A percentile compares a stretch with the other conserved stretches of the same genome.
phyloP scores from a whole-genome alignment of 2,329 filamentous ascomycete genomes.

The Byssoonygena ceratinophila region DNA sequence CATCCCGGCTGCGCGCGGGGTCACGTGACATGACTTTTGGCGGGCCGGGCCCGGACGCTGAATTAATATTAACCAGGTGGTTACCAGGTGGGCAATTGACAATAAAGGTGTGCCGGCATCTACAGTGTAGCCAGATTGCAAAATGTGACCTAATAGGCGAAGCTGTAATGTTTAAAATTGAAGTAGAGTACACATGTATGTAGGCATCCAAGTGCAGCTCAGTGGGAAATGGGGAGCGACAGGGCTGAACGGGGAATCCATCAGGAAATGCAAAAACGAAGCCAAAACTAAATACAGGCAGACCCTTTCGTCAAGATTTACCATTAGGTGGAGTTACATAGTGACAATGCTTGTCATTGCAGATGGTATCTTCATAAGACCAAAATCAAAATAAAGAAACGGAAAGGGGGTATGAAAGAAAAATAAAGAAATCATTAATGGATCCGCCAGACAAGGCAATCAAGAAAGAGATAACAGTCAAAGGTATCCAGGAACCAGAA shows the following conservation, averaged over 20 bases:
- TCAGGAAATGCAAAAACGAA: neutral
- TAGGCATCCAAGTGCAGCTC: neutral
- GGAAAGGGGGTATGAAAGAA: conserved; percentile 15
- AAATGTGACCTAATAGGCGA: neutral
- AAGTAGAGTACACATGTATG: neutral
- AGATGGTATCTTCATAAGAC: conserved; percentile 14
- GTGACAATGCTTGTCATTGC: conserved; percentile 7
- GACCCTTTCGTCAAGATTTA: conserved; percentile 12
- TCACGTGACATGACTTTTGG: too few relatives aligned
- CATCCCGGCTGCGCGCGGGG: too few relatives aligned
- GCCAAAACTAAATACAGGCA: conserved; percentile 12
- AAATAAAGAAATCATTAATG: conserved; percentile 7
- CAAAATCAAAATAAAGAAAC: conserved; percentile 17
- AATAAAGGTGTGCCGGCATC: too few relatives aligned
- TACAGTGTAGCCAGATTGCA: too few relatives aligned
- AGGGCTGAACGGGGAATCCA: neutral
- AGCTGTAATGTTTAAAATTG: neutral
- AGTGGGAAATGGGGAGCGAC: neutral
- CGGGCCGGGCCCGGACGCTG: too few relatives aligned
- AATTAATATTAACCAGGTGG: too few relatives aligned
- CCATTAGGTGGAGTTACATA: conserved; percentile 12
- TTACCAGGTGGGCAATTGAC: too few relatives aligned
- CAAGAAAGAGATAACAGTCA: conserved; percentile 14
- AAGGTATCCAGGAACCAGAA: conserved; percentile 18
- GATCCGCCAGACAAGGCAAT: conserved; percentile 1